Conservation (phyloP, 2,329 filamentous ascomycete species). For the Aspergillus sclerotialis region DNA sequence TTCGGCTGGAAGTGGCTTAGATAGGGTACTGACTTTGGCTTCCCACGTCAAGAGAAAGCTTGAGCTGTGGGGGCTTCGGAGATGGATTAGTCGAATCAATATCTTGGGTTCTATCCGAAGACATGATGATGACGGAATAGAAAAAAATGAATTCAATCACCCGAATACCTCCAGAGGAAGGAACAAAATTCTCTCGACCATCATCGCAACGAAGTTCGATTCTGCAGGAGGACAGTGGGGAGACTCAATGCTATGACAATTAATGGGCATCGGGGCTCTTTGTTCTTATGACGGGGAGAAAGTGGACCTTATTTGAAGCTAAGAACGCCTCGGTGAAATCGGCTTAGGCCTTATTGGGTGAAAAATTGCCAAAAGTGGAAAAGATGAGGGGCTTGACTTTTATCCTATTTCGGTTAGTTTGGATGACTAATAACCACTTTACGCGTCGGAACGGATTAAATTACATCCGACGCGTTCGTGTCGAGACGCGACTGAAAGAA, state of each 20-base stretch:
- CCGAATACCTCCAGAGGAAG: not conserved
- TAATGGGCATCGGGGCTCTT: slow-evolving; percentile 1
- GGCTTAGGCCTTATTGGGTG: not conserved
- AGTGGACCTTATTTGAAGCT: no score
- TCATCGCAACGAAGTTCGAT: slow-evolving; percentile 4
- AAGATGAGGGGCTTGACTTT: not conserved
- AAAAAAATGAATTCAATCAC: not conserved
- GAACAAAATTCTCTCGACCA: slow-evolving; percentile 1
- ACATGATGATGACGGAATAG: slow-evolving; percentile 8
- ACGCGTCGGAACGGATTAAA: slow-evolving; percentile 21
- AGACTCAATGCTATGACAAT: no score
- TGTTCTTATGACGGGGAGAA: no score
- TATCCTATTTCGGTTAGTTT: slow-evolving; percentile 1
- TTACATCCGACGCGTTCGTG: slow-evolving; percentile 21
- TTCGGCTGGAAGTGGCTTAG: no score
- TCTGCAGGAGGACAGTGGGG: slow-evolving; percentile 1
- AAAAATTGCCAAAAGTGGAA: not conserved
- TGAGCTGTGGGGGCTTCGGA: slow-evolving; percentile 4
- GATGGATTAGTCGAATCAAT: slow-evolving; percentile 10
- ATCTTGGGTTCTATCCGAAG: slow-evolving; percentile 10
- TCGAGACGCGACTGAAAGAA: slow-evolving; percentile 17
- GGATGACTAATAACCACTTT: no score
- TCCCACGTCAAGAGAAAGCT: slow-evolving; percentile 6
- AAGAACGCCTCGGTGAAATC: slow-evolving; percentile 1
- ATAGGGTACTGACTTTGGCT: slow-evolving; percentile 12